Evolutionary conservation across 1,139 yeast genomes (phyloP), one percentile per base, ranked within the genome.

Genomic region (Candida sanyaensis): DNA sequence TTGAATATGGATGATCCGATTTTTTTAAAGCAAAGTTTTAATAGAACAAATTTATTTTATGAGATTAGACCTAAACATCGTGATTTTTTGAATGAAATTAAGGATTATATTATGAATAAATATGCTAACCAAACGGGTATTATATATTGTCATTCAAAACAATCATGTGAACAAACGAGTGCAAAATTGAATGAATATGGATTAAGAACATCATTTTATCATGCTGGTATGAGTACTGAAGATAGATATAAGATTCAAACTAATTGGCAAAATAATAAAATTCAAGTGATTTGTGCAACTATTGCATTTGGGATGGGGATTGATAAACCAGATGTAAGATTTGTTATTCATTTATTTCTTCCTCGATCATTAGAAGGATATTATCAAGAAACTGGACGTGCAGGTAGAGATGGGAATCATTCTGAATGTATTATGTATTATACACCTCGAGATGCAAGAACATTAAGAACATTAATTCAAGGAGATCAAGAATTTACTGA

Each of bases 301-400:
- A 89, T 93, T 55, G 99, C 98, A 0, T 93, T 93, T 75, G 99
- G 99, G 30, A 93, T 93, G 98, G 99, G 99, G 46, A 93, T 93
- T 50, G 99, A 93, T 69, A 93, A 93, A 63, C 90, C 97, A 0
- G 96, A 93, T 65, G 99, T 93, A 7, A 70, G 99, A 46, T 92
- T 80, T 72, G 98, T 93, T 3, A 83, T 89, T 44, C 99, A 93
- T 67, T 75, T 86, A 51, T 88, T 92, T n/a, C 72, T 93, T 34
- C 98, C 99, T 0, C 73, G 97, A 60, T 88, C 91, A 43, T 71
- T 93, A 51, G 99, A 93, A 68, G 98, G 98, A 0, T 93, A 93
- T 63, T 93, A 93, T 59, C 99, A 93, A 68, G 99, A 93, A 64
- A 91, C 98, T 1, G 99, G 99, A n/a, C 83, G 99, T 66, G 99